phyloP scores from a whole-genome alignment of 495 filamentous ascomycete species.

The Aspergillus egyptiacus region DNA sequence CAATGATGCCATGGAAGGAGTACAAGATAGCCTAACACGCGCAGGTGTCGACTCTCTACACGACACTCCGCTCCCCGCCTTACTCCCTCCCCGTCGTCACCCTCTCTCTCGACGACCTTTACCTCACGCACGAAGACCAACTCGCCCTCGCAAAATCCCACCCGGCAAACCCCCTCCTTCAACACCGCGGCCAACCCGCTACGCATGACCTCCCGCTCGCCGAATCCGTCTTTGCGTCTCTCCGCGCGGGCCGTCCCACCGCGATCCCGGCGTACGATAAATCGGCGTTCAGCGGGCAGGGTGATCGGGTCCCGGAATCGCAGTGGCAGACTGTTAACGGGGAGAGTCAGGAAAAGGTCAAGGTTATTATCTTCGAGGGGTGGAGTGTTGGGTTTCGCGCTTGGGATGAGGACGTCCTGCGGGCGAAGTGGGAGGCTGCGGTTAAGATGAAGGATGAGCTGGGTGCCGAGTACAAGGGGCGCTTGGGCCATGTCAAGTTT shows the following conservation, averaged over 20 bases:
- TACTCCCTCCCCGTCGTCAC: conserved; percentile 67
- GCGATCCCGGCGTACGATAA: conserved; percentile 83
- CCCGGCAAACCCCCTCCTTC: conserved; percentile 67
- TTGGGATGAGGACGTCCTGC: conserved; percentile 49
- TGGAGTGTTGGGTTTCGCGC: conserved; percentile 86
- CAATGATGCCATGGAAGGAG: neutral
- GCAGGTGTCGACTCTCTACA: conserved; percentile 58
- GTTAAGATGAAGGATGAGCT: conserved; percentile 39
- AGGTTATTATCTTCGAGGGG: conserved; percentile 76
- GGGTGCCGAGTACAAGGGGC: conserved; percentile 30
- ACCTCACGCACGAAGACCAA: conserved; percentile 70
- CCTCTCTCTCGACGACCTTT: conserved; percentile 87
- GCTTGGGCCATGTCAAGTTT: conserved; percentile 53
- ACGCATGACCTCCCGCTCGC: conserved; percentile 79
- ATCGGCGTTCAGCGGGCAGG: conserved; percentile 65
- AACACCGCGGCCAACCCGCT: conserved; percentile 75
- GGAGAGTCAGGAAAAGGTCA: conserved; percentile 44
- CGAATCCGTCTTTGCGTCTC: conserved; percentile 52
- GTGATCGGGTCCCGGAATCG: conserved; percentile 61
- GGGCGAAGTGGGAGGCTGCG: conserved; percentile 51
- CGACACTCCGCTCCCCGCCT: conserved; percentile 58
- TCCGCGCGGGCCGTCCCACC: conserved; percentile 47
- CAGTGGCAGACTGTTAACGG: conserved; percentile 60
- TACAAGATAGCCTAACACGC: neutral
- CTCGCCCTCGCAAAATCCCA: conserved; percentile 54